Conservation (phyloP, 2,329 filamentous ascomycete genomes). For the Botrytis sinoallii region DNA sequence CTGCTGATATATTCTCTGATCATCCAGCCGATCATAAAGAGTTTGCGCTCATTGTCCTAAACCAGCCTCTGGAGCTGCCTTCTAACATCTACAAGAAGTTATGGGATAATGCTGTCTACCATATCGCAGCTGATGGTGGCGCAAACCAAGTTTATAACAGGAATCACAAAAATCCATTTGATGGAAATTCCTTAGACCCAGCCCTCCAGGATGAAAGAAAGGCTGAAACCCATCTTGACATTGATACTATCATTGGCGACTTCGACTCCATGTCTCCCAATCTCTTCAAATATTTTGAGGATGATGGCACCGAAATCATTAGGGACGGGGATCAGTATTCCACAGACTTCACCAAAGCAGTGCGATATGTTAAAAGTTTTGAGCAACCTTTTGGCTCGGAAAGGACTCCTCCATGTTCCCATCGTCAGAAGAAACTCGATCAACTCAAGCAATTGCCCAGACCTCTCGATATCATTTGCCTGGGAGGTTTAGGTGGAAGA, state of each 20-base stretch:
- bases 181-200: neutral
- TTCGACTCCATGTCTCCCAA: slow-evolving; percentile 74
- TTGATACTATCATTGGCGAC: slow-evolving; percentile 77
- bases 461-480: slow-evolving; percentile 65
- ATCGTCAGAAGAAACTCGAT: slow-evolving; percentile 6
- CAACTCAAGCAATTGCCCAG: slow-evolving; percentile 26
- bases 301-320: slow-evolving; percentile 56
- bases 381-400: slow-evolving; percentile 17
- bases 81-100: slow-evolving; percentile 38
- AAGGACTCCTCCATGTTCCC: neutral
- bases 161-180: slow-evolving; percentile 20
- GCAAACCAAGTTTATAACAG: slow-evolving; percentile 68
- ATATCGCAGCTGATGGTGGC: slow-evolving; percentile 86
- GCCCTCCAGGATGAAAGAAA: slow-evolving; percentile 29
- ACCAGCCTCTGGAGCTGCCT: slow-evolving; percentile 54
- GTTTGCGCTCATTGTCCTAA: slow-evolving; percentile 56
- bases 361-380: slow-evolving; percentile 49
- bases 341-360: slow-evolving; percentile 88
- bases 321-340: slow-evolving; percentile 77
- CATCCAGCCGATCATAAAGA: slow-evolving; percentile 30
- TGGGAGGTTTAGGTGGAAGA: slow-evolving; percentile 83
- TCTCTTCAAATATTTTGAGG: slow-evolving; percentile 50
- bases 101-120: slow-evolving; percentile 50
- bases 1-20: slow-evolving; percentile 36
- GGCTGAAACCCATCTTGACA: neutral